These are phyloP conservation scores for Eucalyptus microcorys DNA, from an alignment of 345 rosid species.

Conservation along the genomic window DNA sequence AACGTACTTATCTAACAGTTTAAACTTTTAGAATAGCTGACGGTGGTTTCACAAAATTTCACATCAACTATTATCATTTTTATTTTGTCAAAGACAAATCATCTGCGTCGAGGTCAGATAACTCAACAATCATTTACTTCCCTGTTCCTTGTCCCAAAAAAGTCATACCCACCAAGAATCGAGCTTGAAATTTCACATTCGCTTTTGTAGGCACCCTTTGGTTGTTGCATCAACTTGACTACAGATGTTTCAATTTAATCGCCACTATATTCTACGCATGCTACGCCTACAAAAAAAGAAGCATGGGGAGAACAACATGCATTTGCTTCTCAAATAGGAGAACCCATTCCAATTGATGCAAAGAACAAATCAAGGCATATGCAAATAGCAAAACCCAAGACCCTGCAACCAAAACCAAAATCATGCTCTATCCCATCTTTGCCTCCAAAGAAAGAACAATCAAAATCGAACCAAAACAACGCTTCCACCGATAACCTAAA, in stretches of 20 bases:
- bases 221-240: not conserved
- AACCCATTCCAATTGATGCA: not conserved
- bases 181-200: not conserved
- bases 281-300: not conserved
- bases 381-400: not conserved
- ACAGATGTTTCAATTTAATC: not conserved
- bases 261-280: too few relatives aligned
- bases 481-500: not conserved
- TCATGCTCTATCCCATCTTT: not conserved
- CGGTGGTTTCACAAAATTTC: too few relatives aligned
- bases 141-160: too few relatives aligned
- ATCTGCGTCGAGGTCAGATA: not conserved
- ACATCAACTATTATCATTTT: too few relatives aligned
- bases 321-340: not conserved
- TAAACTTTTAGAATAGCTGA: rapidly evolving
- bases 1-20: too few relatives aligned
- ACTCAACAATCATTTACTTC: not conserved
- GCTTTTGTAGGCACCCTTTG: too few relatives aligned
- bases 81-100: not conserved
- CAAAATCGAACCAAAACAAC: not conserved
- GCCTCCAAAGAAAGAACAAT: not conserved
- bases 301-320: not conserved
- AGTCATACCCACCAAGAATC: not conserved
- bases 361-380: not conserved
- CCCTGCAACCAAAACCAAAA: not conserved